Conservation (phyloP, 352 stramenopile species). For the Pythium monospermum region DNA sequence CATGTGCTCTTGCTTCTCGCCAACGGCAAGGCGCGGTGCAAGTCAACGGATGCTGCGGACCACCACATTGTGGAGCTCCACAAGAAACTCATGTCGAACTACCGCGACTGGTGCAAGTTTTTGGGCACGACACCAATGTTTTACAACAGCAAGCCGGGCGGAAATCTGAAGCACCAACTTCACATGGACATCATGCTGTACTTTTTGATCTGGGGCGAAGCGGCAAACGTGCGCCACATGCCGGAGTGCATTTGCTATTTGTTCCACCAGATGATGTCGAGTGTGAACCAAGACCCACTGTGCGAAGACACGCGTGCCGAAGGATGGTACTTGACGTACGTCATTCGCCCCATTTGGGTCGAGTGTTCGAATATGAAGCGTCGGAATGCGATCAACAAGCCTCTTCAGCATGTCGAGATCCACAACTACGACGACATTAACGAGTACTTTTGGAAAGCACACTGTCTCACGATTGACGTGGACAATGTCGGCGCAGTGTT, state of each 20-base stretch:
- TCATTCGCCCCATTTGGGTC: slow-evolving; percentile 28
- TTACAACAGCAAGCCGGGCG: slow-evolving; percentile 22
- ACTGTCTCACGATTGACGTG: slow-evolving; percentile 26
- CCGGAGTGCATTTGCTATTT: slow-evolving; percentile 93
- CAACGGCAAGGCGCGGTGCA: slow-evolving; percentile 61
- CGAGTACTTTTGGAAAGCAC: slow-evolving; percentile 36
- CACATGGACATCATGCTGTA: slow-evolving; percentile 88
- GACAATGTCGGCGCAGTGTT: slow-evolving; percentile 21
- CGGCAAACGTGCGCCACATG: slow-evolving; percentile 90
- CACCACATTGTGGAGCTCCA: slow-evolving; percentile 60
- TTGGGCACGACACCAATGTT: slow-evolving; percentile 71
- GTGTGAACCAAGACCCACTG: slow-evolving; percentile 22
- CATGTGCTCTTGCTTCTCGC: slow-evolving; percentile 76
- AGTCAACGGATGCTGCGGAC: slow-evolving; percentile 39
- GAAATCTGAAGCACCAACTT: slow-evolving; percentile 21
- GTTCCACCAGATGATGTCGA: slow-evolving; percentile 63
- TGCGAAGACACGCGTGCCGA: slow-evolving; percentile 14
- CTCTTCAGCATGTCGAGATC: slow-evolving; percentile 31
- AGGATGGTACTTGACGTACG: slow-evolving; percentile 24
- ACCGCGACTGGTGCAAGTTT: too few species aligned
- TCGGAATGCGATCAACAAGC: slow-evolving; percentile 24
- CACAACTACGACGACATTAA: slow-evolving; percentile 44
- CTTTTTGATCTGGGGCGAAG: slow-evolving; percentile 93
- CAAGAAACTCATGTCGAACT: slow-evolving; percentile 72
- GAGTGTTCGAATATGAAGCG: slow-evolving; percentile 32